Evolutionary conservation across 768 basidiomycete genomes (phyloP).

Genomic region (Pluteus cervinus): DNA sequence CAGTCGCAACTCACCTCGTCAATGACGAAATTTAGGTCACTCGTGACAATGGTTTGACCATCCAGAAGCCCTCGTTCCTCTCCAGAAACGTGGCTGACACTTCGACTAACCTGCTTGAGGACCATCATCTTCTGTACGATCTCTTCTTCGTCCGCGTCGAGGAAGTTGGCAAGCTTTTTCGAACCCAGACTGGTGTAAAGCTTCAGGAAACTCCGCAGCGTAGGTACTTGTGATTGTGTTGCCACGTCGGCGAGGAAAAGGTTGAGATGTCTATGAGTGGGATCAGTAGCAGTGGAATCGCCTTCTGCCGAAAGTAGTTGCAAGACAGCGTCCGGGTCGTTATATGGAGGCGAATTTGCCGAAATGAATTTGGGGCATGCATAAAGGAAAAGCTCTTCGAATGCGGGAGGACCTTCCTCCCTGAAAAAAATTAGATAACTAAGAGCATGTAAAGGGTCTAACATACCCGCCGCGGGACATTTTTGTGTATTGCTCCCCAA

Average conservation of each 20-base stretch:
- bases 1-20: slow-evolving; percentile 73
- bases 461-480: slow-evolving; percentile 73
- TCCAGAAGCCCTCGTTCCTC: slow-evolving; percentile 61
- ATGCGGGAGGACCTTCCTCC: slow-evolving; percentile 70
- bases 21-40: slow-evolving; percentile 94
- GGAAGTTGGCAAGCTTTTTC: slow-evolving; percentile 85
- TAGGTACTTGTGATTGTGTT: slow-evolving; percentile 73
- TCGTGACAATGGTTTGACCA: slow-evolving; percentile 83
- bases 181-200: slow-evolving; percentile 93
- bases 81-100: slow-evolving; percentile 60
- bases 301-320: slow-evolving; percentile 35
- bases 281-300: slow-evolving; percentile 41
- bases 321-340: slow-evolving; percentile 61
- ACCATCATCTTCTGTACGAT: slow-evolving; percentile 97
- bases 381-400: slow-evolving; percentile 89
- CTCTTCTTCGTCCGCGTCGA: slow-evolving; percentile 89
- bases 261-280: slow-evolving; percentile 76
- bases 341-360: slow-evolving; percentile 92
- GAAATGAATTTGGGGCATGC: slow-evolving; percentile 97
- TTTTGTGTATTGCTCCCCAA: slow-evolving; percentile 84
- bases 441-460: background rate
- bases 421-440: slow-evolving; percentile 22
- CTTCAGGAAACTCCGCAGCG: slow-evolving; percentile 87
- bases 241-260: slow-evolving; percentile 81
- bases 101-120: slow-evolving; percentile 83